These are phyloP conservation scores for Yarrowia sp. DNA, from an alignment of 805 yeast species.

Conservation along the genomic window DNA sequence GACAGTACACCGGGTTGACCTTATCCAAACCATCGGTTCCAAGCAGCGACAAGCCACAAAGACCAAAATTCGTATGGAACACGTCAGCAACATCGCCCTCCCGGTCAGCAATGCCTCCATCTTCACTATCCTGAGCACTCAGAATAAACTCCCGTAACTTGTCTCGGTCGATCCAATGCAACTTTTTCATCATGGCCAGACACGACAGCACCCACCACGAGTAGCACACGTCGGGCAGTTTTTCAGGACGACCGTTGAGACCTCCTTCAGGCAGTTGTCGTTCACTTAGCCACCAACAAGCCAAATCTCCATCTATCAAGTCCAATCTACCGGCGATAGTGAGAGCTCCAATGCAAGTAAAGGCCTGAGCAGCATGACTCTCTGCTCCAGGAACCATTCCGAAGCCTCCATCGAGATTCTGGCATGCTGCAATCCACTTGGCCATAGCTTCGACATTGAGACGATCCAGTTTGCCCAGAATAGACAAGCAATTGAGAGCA, in stretches of 20 bases:
- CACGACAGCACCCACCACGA: conserved; percentile 96
- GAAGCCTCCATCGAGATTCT: conserved; percentile 93
- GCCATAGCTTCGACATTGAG: conserved; percentile 53
- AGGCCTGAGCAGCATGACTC: conserved; percentile 86
- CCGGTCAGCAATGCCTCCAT: conserved; percentile 92
- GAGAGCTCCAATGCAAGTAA: conserved; percentile 79
- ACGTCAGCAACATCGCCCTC: conserved; percentile 90
- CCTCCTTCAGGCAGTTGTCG: conserved; percentile 89
- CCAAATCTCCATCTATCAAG: conserved; percentile 43
- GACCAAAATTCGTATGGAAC: conserved; percentile 86
- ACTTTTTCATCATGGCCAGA: conserved; percentile 59
- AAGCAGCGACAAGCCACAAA: conserved; percentile 81
- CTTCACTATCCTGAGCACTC: conserved; percentile 67
- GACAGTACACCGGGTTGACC: conserved; percentile 84
- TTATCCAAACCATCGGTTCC: conserved; percentile 57
- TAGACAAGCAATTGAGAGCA: conserved; percentile 69
- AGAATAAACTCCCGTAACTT: conserved; percentile 67
- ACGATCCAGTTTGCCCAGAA: conserved; percentile 59
- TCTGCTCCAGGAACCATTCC: conserved; percentile 95
- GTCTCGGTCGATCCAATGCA: conserved; percentile 73
- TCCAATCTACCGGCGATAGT: conserved; percentile 65
- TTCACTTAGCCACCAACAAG: conserved; percentile 87
- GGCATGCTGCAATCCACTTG: conserved; percentile 63
- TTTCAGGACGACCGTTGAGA: conserved; percentile 92
- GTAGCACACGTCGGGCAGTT: conserved; percentile 95